Conservation (phyloP, 257 asterid species). For the Coffea eugenioides region DNA sequence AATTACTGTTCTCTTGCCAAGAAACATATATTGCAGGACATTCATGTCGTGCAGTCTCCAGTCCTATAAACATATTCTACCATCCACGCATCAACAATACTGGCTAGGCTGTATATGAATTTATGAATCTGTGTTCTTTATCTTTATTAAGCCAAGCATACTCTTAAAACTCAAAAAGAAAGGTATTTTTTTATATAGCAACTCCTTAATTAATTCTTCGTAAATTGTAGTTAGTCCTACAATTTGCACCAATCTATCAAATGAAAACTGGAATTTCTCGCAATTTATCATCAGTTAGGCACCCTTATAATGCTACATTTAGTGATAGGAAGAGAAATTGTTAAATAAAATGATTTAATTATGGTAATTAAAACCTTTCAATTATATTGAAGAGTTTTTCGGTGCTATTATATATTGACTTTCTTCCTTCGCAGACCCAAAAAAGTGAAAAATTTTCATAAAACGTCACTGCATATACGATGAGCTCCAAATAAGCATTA, state of each 20-base stretch:
- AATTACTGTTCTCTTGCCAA: not conserved
- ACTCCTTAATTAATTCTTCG: not conserved
- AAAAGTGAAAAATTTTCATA: too few relatives aligned
- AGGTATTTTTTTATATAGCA: not conserved
- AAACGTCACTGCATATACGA: not conserved
- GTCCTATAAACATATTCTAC: not conserved
- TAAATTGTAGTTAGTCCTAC: not conserved
- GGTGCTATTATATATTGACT: too few relatives aligned
- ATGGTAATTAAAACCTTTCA: too few relatives aligned
- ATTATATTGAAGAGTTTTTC: too few relatives aligned
- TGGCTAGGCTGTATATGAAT: not conserved
- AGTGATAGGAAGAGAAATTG: not conserved
- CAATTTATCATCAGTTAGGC: not conserved
- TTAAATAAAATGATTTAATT: too few relatives aligned
- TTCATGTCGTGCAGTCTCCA: slow-evolving; percentile 7
- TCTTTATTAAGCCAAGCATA: not conserved
- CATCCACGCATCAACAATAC: not conserved
- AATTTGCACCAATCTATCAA: not conserved
- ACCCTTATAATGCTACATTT: not conserved
- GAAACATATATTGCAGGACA: slow-evolving; percentile 5
- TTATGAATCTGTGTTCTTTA: not conserved
- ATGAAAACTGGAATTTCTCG: not conserved
- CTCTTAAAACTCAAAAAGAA: not conserved
- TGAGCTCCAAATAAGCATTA: not conserved
- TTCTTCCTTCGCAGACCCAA: too few relatives aligned